Evolutionary conservation across 2,329 filamentous ascomycete species (phyloP).

Genomic region (Stemphylium beticola): DNA sequence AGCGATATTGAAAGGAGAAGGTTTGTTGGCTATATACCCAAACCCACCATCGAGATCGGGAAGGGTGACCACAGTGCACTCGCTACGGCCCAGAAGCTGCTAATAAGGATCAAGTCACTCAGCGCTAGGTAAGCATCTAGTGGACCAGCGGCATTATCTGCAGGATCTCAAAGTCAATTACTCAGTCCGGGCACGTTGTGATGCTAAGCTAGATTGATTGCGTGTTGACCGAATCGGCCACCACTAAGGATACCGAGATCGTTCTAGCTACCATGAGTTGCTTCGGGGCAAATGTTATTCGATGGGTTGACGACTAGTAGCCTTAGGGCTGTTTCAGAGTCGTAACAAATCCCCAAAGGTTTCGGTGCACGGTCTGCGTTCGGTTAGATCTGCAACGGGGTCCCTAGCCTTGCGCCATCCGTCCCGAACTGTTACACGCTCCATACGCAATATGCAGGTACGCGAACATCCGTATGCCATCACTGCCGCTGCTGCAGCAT

Average conservation of each 20-base stretch:
- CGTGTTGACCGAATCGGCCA: neutral
- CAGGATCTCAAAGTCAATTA: too few species aligned
- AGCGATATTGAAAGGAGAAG: too few species aligned
- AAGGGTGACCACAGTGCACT: too few species aligned
- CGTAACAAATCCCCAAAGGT: conserved; percentile 23
- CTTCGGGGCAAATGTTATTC: conserved; percentile 7
- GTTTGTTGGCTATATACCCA: too few species aligned
- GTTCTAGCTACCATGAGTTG: neutral
- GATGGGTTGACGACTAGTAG: neutral
- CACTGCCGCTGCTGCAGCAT: neutral
- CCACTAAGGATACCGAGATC: neutral
- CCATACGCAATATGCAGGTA: conserved; percentile 14
- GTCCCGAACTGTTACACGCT: conserved; percentile 14
- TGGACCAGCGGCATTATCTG: neutral
- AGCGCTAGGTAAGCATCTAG: neutral
- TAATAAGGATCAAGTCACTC: neutral
- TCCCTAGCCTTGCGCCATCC: conserved; percentile 15
- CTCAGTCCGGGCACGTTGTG: too few species aligned
- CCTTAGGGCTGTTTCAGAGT: conserved; percentile 28
- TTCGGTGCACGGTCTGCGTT: conserved; percentile 25
- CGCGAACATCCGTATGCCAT: neutral
- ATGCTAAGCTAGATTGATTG: neutral
- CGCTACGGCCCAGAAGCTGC: too few species aligned
- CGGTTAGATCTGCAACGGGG: conserved; percentile 28
- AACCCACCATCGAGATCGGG: too few species aligned